Evolutionary conservation across 768 basidiomycete genomes (phyloP), one percentile per base, ranked within the genome.

Genomic region (Lyophyllum atratum): DNA sequence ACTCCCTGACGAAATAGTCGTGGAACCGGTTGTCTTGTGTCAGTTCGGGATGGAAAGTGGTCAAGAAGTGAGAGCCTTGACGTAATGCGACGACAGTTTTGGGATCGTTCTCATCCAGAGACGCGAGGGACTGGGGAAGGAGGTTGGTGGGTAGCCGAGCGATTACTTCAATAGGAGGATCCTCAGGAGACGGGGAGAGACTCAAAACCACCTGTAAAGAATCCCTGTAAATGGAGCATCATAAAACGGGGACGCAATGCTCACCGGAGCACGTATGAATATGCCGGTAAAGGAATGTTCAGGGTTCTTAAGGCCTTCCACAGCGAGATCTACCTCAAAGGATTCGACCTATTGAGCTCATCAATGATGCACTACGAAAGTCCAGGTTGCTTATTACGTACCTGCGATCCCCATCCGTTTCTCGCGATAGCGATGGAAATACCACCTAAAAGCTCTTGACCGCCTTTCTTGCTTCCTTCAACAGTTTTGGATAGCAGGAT

Each of bases 341-440:
- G 93, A 96, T 67, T 96, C 95, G 3, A 94, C 78, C 88, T 97
- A 69, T 39, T 21, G 10, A 43, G 22, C 45, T 21, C 37, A 15
- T 53, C n/a, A 37, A 34, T 26, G 49, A 24, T 37, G 33, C n/a
- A 12, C 15, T 15, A n/a, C 4, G n/a, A 19, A 4, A 6, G n/a
- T 5, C n/a, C 17, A 7, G n/a, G 10, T 9, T 15, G 5, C 19
- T 40, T n/a, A n/a, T n/a, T 2, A 71, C 77, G 59, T 64, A 93
- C 94, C 81, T 92, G 93, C 4, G 92, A 85, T n/a, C 95, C 95
- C 85, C 91, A 98, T 4, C 93, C 92, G 64, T 98, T 98, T 59
- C 95, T 82, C 52, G 84, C 87, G 29, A 95, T 87, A 4, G 83
- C 85, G 59, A 96, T 80, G 4, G 86, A 84, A 65, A 97, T 83